A percentile compares a stretch with the other conserved stretches of the same genome.
Evolutionary conservation across 495 filamentous ascomycete genomes (phyloP).

Genomic region (Penicillium coprophilum): DNA sequence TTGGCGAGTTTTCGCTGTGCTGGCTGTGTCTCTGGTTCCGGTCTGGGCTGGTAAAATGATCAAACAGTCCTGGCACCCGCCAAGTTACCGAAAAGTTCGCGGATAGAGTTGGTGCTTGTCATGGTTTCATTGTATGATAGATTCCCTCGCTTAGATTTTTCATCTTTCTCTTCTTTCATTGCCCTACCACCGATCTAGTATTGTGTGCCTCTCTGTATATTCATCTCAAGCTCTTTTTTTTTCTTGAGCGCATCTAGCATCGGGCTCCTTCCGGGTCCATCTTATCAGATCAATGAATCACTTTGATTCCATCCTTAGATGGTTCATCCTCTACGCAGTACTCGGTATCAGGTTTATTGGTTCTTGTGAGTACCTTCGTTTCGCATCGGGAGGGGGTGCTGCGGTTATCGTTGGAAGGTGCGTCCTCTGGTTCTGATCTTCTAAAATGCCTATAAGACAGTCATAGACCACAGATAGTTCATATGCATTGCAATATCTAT

Average conservation of each 20-base stretch:
- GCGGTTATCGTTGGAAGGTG: no score
- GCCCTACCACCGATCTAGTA: neutral
- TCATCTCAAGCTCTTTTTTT: neutral
- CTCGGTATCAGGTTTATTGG: neutral
- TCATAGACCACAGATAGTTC: no score
- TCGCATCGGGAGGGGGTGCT: no score
- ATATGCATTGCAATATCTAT: no score
- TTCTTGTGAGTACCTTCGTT: no score
- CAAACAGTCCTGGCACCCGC: conserved; percentile 78
- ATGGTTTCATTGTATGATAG: neutral
- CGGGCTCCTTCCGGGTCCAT: neutral
- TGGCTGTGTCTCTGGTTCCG: conserved; percentile 77
- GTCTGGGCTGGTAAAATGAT: conserved; percentile 83
- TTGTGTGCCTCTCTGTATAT: conserved; percentile 8
- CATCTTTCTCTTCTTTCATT: neutral
- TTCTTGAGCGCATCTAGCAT: neutral
- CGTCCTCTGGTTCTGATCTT: no score
- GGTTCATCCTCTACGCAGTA: neutral
- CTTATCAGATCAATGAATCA: neutral
- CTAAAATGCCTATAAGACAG: no score
- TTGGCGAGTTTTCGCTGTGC: conserved; percentile 82
- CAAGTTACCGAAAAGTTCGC: conserved; percentile 94
- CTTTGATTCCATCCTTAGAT: neutral
- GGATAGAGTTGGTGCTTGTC: conserved; percentile 32
- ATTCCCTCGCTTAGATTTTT: neutral